Conservation (phyloP, 2,329 filamentous ascomycete species). For the Coleophoma cylindrospora region DNA sequence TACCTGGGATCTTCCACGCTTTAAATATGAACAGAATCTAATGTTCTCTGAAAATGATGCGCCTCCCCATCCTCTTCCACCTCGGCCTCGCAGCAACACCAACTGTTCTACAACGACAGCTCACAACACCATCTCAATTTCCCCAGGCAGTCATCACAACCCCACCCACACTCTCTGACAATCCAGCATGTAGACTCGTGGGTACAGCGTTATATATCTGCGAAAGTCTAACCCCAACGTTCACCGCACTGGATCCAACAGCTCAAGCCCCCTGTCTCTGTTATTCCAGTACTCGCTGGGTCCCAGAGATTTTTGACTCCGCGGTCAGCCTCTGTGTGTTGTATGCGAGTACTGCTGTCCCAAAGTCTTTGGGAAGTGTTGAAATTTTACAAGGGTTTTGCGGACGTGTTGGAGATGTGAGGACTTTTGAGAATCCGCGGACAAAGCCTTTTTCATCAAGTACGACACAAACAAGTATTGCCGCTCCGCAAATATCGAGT, state of each 20-base stretch:
- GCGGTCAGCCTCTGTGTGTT: conserved; percentile 16
- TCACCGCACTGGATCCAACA: conserved; percentile 13
- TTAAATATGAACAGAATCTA: too few species aligned
- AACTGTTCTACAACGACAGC: too few species aligned
- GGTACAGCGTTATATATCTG: conserved; percentile 17
- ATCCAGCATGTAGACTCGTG: conserved; percentile 10
- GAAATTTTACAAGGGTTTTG: conserved; percentile 16
- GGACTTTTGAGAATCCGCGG: conserved; percentile 6
- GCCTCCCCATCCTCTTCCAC: too few species aligned
- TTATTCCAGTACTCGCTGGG: conserved; percentile 17
- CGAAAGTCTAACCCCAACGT: conserved; percentile 14
- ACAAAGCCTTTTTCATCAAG: background rate
- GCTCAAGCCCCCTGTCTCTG: conserved; percentile 22
- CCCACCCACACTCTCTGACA: conserved; percentile 9
- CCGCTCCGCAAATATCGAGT: background rate
- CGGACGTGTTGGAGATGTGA: conserved; percentile 18
- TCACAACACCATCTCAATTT: too few species aligned
- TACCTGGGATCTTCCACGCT: too few species aligned
- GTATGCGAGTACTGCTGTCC: conserved; percentile 11
- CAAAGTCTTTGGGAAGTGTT: conserved; percentile 9
- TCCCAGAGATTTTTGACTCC: conserved; percentile 15
- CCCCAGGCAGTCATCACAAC: too few species aligned
- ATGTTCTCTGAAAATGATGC: too few species aligned
- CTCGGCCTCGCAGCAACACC: too few species aligned
- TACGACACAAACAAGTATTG: background rate